Conservation (phyloP, 1,139 yeast species). For the Candida sp. region DNA sequence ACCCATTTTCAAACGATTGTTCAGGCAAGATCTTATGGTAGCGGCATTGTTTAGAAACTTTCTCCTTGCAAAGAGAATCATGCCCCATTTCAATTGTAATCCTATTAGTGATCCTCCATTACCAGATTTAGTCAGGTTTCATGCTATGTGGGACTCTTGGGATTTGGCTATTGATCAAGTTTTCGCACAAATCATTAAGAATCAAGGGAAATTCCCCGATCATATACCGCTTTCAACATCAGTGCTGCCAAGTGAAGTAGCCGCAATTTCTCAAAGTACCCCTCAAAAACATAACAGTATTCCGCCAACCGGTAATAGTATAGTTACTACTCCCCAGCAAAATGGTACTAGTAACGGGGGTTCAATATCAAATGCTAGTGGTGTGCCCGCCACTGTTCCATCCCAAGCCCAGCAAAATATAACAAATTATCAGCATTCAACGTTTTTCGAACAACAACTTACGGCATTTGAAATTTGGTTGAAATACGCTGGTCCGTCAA, state of each 20-base stretch:
- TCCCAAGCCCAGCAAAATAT: slow-evolving; percentile 22
- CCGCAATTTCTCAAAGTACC: slow-evolving; percentile 1
- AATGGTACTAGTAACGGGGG: slow-evolving; percentile 1
- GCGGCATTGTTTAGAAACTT: slow-evolving; percentile 95
- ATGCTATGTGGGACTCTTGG: slow-evolving; percentile 99
- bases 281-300: slow-evolving; percentile 1
- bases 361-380: slow-evolving; percentile 1
- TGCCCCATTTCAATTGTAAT: slow-evolving; percentile 93
- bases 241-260: slow-evolving; percentile 4
- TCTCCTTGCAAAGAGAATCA: slow-evolving; percentile 83
- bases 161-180: slow-evolving; percentile 96
- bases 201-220: slow-evolving; percentile 9
- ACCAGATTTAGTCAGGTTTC: slow-evolving; percentile 77
- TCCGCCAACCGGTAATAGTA: background rate
- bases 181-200: slow-evolving; percentile 60
- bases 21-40: slow-evolving; percentile 94
- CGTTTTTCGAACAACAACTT: slow-evolving; percentile 92
- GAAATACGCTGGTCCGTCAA: slow-evolving; percentile 76
- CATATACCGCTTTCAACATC: background rate
- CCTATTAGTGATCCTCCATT: slow-evolving; percentile 94
- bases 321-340: background rate
- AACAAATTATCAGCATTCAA: slow-evolving; percentile 73
- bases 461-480: slow-evolving; percentile 98
- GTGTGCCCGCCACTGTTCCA: slow-evolving; percentile 6
- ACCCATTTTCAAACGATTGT: slow-evolving; percentile 82